phyloP scores from a whole-genome alignment of 2,329 filamentous ascomycete species.

The Sclerotinia minor region DNA sequence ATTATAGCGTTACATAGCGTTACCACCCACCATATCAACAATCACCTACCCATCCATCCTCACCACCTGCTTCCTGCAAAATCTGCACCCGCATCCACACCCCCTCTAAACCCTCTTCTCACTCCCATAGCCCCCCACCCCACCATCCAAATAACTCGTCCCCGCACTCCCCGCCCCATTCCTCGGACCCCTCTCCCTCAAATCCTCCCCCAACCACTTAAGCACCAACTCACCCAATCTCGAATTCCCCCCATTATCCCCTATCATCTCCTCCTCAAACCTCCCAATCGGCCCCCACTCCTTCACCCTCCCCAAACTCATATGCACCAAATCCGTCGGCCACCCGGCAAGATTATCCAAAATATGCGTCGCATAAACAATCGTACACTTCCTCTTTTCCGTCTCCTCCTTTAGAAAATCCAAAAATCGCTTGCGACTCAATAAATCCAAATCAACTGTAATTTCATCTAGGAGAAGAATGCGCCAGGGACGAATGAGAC shows the following conservation, averaged over 20 bases:
- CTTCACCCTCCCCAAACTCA: conserved; percentile 85
- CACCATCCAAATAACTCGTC: conserved; percentile 54
- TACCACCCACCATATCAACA: neutral
- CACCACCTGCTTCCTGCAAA: neutral
- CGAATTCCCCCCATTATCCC: conserved; percentile 67
- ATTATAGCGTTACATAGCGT: neutral
- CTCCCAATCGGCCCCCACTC: conserved; percentile 76
- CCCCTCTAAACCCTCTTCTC: conserved; percentile 47
- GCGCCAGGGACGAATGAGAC: conserved; percentile 85
- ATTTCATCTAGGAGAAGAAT: conserved; percentile 93
- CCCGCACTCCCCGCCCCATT: conserved; percentile 47
- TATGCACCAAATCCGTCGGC: conserved; percentile 95
- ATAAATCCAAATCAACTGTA: conserved; percentile 91
- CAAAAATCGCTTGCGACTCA: conserved; percentile 82
- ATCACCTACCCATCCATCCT: conserved; percentile 1
- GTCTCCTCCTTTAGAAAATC: conserved; percentile 86
- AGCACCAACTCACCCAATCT: conserved; percentile 84
- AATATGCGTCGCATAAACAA: conserved; percentile 97
- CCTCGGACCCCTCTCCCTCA: conserved; percentile 75
- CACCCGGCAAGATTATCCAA: conserved; percentile 91
- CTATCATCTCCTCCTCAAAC: conserved; percentile 60
- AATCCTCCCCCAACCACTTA: conserved; percentile 79
- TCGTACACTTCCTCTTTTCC: conserved; percentile 76
- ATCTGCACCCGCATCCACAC: neutral
- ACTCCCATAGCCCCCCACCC: conserved; percentile 63